Percentiles rank a stretch among this genome's conserved stretches.
Evolutionary conservation across 1,139 yeast genomes (phyloP).

Genomic region (Saccharomycopsis hybrid): DNA sequence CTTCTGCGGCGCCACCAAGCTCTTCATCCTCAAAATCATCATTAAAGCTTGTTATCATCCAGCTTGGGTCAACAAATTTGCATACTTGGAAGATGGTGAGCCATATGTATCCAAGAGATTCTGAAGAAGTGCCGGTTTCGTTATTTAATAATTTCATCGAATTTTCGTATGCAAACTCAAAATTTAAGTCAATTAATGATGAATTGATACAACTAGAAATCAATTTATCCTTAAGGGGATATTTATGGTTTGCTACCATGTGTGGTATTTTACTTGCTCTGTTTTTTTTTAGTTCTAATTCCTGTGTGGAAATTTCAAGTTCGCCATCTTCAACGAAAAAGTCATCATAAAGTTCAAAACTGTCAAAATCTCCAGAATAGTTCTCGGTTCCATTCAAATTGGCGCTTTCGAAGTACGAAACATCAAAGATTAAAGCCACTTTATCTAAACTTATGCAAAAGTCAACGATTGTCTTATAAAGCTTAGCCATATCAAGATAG

Average conservation of each 20-base stretch:
- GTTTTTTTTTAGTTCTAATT: too few species aligned
- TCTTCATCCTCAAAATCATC: slow-evolving; percentile 1
- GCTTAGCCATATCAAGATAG: slow-evolving; percentile 39
- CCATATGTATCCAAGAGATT: slow-evolving; percentile 34
- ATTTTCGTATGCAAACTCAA: slow-evolving; percentile 37
- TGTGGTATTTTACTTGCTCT: background rate
- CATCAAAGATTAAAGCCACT: slow-evolving; percentile 19
- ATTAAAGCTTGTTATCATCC: slow-evolving; percentile 25
- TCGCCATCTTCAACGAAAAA: background rate
- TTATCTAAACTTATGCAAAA: slow-evolving; percentile 20
- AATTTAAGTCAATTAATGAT: slow-evolving; percentile 39
- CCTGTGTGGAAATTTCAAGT: background rate
- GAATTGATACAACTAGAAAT: slow-evolving; percentile 42
- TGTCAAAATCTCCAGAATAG: slow-evolving; percentile 4
- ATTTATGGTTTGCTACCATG: background rate
- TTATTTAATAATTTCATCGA: slow-evolving; percentile 26
- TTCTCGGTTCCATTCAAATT: background rate
- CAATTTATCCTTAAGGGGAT: slow-evolving; percentile 26
- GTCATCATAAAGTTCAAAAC: slow-evolving; percentile 3
- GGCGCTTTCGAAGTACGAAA: slow-evolving; percentile 9
- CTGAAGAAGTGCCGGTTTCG: slow-evolving; percentile 15
- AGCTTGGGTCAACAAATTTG: slow-evolving; percentile 28
- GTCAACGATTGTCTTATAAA: slow-evolving; percentile 32
- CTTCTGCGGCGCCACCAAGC: slow-evolving; percentile 24
- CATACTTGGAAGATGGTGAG: slow-evolving; percentile 43